Evolutionary conservation across 345 rosid genomes (phyloP).

Genomic region (Carallia brachiata): DNA sequence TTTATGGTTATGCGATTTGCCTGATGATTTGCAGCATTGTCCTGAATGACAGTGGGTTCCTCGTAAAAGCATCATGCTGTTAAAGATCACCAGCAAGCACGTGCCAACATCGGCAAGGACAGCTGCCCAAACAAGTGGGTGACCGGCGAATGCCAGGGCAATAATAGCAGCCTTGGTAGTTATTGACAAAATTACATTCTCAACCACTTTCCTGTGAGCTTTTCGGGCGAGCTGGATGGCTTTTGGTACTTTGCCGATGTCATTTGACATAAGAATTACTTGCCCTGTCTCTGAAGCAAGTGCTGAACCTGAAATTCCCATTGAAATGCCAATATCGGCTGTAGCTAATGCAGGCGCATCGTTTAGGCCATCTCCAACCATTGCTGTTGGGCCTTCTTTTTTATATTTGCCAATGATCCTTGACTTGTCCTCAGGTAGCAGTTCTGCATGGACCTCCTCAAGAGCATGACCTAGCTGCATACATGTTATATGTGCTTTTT

Average conservation of each 20-base stretch:
- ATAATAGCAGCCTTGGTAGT: slow-evolving; percentile 61
- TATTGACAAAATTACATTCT: slow-evolving; percentile 65
- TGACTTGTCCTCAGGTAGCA: slow-evolving; percentile 75
- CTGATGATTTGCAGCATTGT: slow-evolving; percentile 25
- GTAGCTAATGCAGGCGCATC: slow-evolving; percentile 96
- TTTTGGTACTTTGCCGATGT: slow-evolving; percentile 64
- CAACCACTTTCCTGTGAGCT: slow-evolving; percentile 61
- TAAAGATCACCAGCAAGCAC: slow-evolving; percentile 73
- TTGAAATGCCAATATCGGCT: slow-evolving; percentile 84
- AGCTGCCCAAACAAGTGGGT: slow-evolving; percentile 88
- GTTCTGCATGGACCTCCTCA: slow-evolving; percentile 62
- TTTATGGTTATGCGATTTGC: not conserved
- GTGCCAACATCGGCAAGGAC: slow-evolving; percentile 90
- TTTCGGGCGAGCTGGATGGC: slow-evolving; percentile 57
- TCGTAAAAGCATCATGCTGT: slow-evolving; percentile 70
- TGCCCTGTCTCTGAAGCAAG: slow-evolving; percentile 84
- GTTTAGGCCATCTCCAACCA: slow-evolving; percentile 91
- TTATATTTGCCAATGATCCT: slow-evolving; percentile 47
- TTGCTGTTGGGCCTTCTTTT: slow-evolving; percentile 61
- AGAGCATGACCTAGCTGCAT: slow-evolving; percentile 61
- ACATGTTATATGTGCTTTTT: not conserved
- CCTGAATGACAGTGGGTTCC: slow-evolving; percentile 16
- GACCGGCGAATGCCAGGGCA: slow-evolving; percentile 70
- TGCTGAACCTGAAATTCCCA: slow-evolving; percentile 90
- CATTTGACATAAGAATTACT: slow-evolving; percentile 80